phyloP scores from a whole-genome alignment of 495 filamentous ascomycete species.

The Melanomma pulvis-pyrius region DNA sequence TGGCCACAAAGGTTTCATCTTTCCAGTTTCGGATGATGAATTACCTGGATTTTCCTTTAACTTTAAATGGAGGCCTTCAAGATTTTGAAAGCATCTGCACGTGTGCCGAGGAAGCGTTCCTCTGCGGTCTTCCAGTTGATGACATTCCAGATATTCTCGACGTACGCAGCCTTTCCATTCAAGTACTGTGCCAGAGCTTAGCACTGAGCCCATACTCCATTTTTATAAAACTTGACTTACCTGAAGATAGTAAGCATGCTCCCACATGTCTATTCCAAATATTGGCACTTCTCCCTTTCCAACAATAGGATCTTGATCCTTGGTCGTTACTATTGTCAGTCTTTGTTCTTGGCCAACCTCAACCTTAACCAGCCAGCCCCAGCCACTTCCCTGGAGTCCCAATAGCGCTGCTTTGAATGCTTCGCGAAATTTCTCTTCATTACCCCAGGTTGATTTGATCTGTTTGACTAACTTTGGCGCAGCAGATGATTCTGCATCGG shows the following conservation, averaged over 20 bases:
- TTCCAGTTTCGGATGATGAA: too few species aligned
- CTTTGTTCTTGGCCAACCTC: conserved; percentile 29
- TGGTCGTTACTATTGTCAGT: conserved; percentile 45
- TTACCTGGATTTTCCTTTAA: too few species aligned
- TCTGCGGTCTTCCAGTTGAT: conserved; percentile 45
- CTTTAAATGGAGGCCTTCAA: conserved; percentile 37
- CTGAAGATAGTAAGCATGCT: conserved; percentile 51
- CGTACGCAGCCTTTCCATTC: conserved; percentile 45
- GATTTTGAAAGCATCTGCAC: conserved; percentile 38
- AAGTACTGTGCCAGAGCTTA: conserved; percentile 38
- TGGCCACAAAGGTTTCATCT: too few species aligned
- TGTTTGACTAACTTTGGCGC: conserved; percentile 41
- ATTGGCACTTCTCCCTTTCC: conserved; percentile 44
- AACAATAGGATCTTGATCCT: conserved; percentile 47
- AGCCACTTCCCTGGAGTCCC: conserved; percentile 48
- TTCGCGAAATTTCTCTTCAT: conserved; percentile 42
- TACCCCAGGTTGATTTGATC: conserved; percentile 42
- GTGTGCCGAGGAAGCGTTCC: conserved; percentile 36
- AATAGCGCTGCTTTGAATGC: conserved; percentile 43
- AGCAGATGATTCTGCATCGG: conserved; percentile 32
- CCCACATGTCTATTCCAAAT: conserved; percentile 49
- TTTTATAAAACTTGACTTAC: conserved; percentile 7
- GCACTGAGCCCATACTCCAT: background rate
- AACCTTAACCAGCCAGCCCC: conserved; percentile 47
- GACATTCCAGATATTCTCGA: conserved; percentile 46